A percentile compares a stretch with the other conserved stretches of the same genome.
Evolutionary conservation across 306 rosid species (phyloP).

Genomic region (Prunus padus): DNA sequence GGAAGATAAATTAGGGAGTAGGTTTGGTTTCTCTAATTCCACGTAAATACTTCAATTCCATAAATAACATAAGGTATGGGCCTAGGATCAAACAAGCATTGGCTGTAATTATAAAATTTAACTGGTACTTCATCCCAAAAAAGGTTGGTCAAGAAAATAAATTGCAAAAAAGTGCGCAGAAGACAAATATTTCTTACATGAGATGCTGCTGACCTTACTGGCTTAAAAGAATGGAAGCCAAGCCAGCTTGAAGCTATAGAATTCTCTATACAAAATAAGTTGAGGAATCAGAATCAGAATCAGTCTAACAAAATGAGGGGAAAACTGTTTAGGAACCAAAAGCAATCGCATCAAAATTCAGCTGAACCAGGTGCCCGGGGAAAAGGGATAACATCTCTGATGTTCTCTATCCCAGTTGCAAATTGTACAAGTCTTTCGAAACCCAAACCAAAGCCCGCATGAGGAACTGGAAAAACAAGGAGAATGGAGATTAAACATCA

Average conservation of each 20-base stretch:
- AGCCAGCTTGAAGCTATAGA: not conserved
- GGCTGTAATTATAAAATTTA: not conserved
- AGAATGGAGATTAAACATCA: not conserved
- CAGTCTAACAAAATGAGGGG: not conserved
- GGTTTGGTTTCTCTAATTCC: too few species aligned
- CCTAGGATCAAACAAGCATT: too few species aligned
- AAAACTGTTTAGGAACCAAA: not conserved
- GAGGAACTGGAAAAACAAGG: conserved; percentile 62
- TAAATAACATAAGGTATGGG: too few species aligned
- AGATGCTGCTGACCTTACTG: not conserved
- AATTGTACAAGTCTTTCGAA: conserved; percentile 95
- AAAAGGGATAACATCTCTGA: conserved; percentile 86
- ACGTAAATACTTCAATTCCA: not conserved
- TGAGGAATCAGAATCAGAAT: not conserved
- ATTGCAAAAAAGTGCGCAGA: too few species aligned
- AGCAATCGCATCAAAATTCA: conserved; percentile 48
- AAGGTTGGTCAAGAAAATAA: not conserved
- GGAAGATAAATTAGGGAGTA: too few species aligned
- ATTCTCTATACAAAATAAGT: not conserved
- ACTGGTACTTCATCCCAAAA: not conserved
- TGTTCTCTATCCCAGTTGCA: conserved; percentile 90
- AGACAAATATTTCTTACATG: not conserved
- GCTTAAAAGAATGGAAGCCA: not conserved
- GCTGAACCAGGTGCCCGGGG: conserved; percentile 90
- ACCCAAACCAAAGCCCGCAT: conserved; percentile 93